These are phyloP conservation scores for Colletotrichum navitas DNA, from an alignment of 2,329 filamentous ascomycete genomes.

Conservation along the genomic window DNA sequence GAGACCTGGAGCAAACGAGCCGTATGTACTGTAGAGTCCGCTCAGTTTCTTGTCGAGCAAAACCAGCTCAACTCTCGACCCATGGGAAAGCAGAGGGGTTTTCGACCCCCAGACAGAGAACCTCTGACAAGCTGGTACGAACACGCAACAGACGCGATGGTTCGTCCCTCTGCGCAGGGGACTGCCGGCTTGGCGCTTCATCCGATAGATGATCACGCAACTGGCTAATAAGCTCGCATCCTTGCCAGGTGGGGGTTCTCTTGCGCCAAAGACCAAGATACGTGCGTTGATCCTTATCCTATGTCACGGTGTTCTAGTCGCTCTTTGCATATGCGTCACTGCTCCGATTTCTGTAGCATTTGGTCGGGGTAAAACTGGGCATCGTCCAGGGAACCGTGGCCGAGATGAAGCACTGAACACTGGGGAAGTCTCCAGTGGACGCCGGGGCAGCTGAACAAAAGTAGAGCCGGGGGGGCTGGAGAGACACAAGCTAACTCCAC, in stretches of 20 bases:
- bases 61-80: not conserved
- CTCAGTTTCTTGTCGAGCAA: not conserved
- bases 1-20: not conserved
- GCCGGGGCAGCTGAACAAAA: too few relatives aligned
- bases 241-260: conserved; percentile 10
- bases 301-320: conserved; percentile 7
- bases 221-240: conserved; percentile 27
- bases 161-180: conserved; percentile 39
- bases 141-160: conserved; percentile 16
- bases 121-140: not conserved
- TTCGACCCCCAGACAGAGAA: conserved; percentile 1
- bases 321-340: conserved; percentile 21
- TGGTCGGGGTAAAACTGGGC: conserved; percentile 18
- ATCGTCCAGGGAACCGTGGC: conserved; percentile 24
- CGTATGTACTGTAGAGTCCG: not conserved
- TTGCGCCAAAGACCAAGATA: conserved; percentile 24
- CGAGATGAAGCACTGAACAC: conserved; percentile 37
- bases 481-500: conserved; percentile 1
- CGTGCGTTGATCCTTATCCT: conserved; percentile 23
- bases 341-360: conserved; percentile 23
- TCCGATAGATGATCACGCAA: conserved; percentile 33
- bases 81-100: not conserved
- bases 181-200: conserved; percentile 39
- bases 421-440: conserved; percentile 30
- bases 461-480: conserved; percentile 7